Conservation (phyloP, 345 rosid genomes). For the Eucalyptus pauciflora region DNA sequence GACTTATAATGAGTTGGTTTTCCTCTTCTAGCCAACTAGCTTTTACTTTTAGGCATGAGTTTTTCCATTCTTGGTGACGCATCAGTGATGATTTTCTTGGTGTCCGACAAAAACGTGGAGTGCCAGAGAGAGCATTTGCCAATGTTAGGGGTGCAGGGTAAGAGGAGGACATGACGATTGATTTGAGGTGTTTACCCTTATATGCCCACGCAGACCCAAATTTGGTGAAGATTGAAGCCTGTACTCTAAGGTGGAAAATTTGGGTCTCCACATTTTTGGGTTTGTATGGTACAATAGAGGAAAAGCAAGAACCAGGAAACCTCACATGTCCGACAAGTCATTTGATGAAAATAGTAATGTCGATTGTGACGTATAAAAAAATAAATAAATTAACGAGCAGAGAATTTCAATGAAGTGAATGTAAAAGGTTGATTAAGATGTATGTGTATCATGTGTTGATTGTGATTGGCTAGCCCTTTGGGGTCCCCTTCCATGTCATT, state of each 20-base stretch:
- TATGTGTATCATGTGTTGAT: background rate
- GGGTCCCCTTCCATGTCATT: background rate
- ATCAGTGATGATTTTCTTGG: background rate
- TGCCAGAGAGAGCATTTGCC: background rate
- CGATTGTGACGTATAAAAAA: background rate
- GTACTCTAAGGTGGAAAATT: background rate
- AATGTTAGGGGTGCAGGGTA: background rate
- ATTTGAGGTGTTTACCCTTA: background rate
- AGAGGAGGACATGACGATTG: background rate
- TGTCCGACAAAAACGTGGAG: background rate
- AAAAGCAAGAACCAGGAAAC: background rate
- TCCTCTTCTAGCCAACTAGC: background rate
- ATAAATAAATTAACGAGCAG: accelerated
- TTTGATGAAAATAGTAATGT: background rate
- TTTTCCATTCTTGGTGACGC: background rate
- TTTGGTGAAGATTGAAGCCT: background rate
- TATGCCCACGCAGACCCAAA: background rate
- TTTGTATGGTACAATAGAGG: background rate
- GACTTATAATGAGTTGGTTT: background rate
- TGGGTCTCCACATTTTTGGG: background rate
- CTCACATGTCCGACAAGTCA: background rate
- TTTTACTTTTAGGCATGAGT: background rate
- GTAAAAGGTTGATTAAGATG: background rate
- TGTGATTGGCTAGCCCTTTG: background rate
- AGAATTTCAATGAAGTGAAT: background rate